phyloP scores from a whole-genome alignment of 345 rosid species.

The Aquilaria yunnanensis region DNA sequence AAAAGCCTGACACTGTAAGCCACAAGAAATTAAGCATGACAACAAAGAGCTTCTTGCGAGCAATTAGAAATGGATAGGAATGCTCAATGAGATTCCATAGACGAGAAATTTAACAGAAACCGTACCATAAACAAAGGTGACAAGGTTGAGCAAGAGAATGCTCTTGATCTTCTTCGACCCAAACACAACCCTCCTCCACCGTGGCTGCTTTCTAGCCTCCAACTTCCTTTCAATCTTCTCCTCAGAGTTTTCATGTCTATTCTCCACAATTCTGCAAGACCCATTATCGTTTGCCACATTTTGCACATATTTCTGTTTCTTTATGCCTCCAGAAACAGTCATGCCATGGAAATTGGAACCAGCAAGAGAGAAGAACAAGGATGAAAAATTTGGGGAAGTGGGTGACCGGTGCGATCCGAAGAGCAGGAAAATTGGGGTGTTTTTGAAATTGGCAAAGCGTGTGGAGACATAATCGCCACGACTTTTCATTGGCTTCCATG shows the following conservation, averaged over 20 bases:
- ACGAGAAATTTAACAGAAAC: neutral
- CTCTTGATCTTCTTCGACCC: slow-evolving; percentile 43
- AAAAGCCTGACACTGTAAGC: too few species aligned
- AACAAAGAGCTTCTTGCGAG: too few species aligned
- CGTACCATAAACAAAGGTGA: slow-evolving; percentile 48
- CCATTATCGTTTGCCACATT: neutral
- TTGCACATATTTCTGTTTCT: neutral
- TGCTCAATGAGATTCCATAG: too few species aligned
- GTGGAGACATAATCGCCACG: neutral
- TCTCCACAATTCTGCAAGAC: neutral
- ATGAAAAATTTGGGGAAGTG: slow-evolving; percentile 4
- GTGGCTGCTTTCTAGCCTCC: slow-evolving; percentile 17
- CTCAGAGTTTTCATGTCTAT: too few species aligned
- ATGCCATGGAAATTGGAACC: neutral
- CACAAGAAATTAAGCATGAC: too few species aligned
- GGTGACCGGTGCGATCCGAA: slow-evolving; percentile 11
- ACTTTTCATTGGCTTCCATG: slow-evolving; percentile 8
- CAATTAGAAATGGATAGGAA: too few species aligned
- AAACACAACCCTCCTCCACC: slow-evolving; percentile 32
- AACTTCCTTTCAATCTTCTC: slow-evolving; percentile 10
- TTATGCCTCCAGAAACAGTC: neutral
- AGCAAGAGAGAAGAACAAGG: neutral
- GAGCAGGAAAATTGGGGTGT: neutral
- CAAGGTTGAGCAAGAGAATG: slow-evolving; percentile 43
- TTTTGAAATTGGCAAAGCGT: slow-evolving; percentile 2